phyloP scores from a whole-genome alignment of 805 yeast species.

The Crinitomyces ghanaensis region DNA sequence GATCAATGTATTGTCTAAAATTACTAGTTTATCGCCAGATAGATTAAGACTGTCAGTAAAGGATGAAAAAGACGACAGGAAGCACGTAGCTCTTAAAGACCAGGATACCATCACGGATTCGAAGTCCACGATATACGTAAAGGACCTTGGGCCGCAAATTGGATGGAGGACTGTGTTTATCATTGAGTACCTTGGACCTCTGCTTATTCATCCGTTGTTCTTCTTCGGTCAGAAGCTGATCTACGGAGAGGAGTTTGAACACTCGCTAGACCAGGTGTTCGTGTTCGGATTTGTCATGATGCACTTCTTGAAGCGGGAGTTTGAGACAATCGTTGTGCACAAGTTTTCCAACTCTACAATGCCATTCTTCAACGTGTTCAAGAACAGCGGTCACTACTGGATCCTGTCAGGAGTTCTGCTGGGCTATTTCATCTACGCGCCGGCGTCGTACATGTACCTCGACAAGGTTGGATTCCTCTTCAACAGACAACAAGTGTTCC shows the following conservation, averaged over 20 bases:
- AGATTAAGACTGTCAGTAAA: constrained; percentile 45
- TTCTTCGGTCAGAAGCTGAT: constrained; percentile 34
- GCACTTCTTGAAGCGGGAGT: constrained; percentile 82
- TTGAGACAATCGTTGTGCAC: constrained; percentile 78
- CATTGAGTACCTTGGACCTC: constrained; percentile 84
- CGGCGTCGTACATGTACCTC: constrained; percentile 22
- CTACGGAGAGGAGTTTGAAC: constrained; percentile 28
- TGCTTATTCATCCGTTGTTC: constrained; percentile 62
- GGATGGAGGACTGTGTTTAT: constrained; percentile 86
- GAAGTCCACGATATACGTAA: constrained; percentile 42
- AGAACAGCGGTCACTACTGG: constrained; percentile 91
- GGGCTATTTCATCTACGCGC: constrained; percentile 40
- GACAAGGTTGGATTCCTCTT: constrained; percentile 15
- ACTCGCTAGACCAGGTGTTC: constrained; percentile 41
- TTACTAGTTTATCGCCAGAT: constrained; percentile 35
- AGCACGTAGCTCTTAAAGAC: constrained; percentile 30
- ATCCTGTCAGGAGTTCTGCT: constrained; percentile 61
- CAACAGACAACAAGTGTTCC: constrained; percentile 12
- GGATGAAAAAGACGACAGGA: constrained; percentile 25
- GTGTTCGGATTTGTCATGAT: constrained; percentile 47
- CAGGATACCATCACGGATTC: constrained; percentile 31
- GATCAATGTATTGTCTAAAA: constrained; percentile 32
- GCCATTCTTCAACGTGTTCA: constrained; percentile 81
- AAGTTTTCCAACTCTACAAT: constrained; percentile 79
- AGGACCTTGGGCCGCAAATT: constrained; percentile 89